A percentile compares a stretch with the other conserved stretches of the same genome.
phyloP scores from a whole-genome alignment of 768 basidiomycete species.

The Suillus variegatus region DNA sequence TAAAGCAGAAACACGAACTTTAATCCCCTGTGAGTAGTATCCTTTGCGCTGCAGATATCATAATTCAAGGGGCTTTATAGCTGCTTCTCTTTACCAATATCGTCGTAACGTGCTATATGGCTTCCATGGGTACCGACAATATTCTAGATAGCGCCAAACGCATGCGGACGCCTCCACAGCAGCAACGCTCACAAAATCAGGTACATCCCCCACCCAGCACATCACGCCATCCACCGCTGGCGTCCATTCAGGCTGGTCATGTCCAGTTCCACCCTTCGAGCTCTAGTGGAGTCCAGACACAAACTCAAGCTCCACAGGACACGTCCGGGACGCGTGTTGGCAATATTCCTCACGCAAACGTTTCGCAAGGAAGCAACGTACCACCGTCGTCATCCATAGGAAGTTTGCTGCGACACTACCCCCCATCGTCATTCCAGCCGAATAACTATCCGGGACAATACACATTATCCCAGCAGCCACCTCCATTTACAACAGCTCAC shows the following conservation, averaged over 20 bases:
- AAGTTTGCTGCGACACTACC: constrained; percentile 18
- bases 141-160: neutral
- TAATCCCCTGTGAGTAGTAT: neutral
- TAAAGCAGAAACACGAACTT: constrained; percentile 1
- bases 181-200: constrained; percentile 4
- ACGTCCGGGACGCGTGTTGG: neutral
- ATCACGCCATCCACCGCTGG: neutral
- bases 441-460: constrained; percentile 46
- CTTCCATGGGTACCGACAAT: neutral
- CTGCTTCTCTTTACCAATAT: neutral
- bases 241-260: constrained; percentile 10
- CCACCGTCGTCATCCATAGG: constrained; percentile 24
- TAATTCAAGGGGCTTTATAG: neutral
- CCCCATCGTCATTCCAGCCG: constrained; percentile 35
- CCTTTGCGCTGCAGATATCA: neutral
- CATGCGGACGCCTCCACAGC: neutral
- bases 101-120: neutral
- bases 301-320: neutral
- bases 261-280: constrained; percentile 1
- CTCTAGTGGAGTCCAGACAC: neutral
- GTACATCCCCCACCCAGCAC: neutral
- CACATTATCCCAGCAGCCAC: constrained; percentile 44
- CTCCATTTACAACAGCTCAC: constrained; percentile 27
- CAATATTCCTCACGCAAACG: neutral
- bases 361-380: constrained; percentile 1